These are phyloP conservation scores for Apiospora hydei DNA, from an alignment of 2,329 filamentous ascomycete species.

Conservation along the genomic window DNA sequence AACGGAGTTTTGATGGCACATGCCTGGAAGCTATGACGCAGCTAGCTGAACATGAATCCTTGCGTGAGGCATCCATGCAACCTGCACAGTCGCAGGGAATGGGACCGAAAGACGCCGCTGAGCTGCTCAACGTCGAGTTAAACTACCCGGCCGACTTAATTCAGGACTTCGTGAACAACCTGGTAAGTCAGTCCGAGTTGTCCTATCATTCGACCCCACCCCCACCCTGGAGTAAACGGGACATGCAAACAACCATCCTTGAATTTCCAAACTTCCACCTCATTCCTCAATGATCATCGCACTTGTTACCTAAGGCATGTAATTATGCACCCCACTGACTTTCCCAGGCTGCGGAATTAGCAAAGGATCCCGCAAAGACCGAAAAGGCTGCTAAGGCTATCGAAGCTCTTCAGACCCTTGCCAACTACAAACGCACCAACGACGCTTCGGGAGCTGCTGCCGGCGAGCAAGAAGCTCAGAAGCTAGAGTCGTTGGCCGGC, in stretches of 20 bases:
- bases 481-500: constrained; percentile 35
- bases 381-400: constrained; percentile 39
- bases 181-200: constrained; percentile 30
- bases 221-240: background rate
- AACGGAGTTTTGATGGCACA: constrained; percentile 35
- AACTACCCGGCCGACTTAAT: constrained; percentile 39
- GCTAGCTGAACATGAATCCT: constrained; percentile 40
- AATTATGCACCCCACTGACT: background rate
- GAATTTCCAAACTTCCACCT: background rate
- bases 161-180: constrained; percentile 34
- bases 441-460: background rate
- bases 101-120: constrained; percentile 36
- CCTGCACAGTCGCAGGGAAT: constrained; percentile 31
- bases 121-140: constrained; percentile 37
- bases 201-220: background rate
- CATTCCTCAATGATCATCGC: too few species aligned
- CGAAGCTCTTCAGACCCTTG: constrained; percentile 32
- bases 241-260: background rate
- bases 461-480: constrained; percentile 33
- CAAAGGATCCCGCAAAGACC: constrained; percentile 19
- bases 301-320: background rate
- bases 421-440: constrained; percentile 34
- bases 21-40: constrained; percentile 35
- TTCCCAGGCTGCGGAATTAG: background rate
- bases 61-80: background rate